Evolutionary conservation across 768 basidiomycete genomes (phyloP).

Genomic region (Coprinopsis cinerea): DNA sequence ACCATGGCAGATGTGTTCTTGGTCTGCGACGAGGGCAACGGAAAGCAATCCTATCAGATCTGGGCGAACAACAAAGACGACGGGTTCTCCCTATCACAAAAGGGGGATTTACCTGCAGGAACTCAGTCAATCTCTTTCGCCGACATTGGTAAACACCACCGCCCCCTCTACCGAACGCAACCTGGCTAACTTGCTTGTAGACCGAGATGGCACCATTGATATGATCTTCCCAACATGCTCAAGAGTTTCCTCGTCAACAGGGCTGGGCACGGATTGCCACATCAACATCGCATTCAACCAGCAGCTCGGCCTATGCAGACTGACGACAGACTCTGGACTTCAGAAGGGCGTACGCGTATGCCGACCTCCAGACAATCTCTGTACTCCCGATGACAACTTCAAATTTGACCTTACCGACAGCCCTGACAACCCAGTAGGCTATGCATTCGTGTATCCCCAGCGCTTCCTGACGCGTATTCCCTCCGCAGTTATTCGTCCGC

Average conservation of each 20-base stretch:
- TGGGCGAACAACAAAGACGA: constrained; percentile 83
- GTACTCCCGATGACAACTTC: constrained; percentile 76
- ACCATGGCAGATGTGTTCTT: constrained; percentile 73
- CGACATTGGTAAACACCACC: constrained; percentile 81
- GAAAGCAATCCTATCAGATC: constrained; percentile 72
- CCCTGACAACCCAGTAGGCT: constrained; percentile 46
- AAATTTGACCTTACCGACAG: constrained; percentile 59
- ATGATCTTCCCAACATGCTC: constrained; percentile 86
- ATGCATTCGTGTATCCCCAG: constrained; percentile 19
- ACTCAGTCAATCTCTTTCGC: constrained; percentile 81
- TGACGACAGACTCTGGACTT: constrained; percentile 41
- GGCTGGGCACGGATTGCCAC: constrained; percentile 69
- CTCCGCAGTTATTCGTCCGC: constrained; percentile 52
- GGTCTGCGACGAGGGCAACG: constrained; percentile 64
- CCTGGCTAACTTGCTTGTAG: constrained; percentile 28
- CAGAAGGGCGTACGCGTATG: constrained; percentile 55
- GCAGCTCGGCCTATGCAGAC: constrained; percentile 77
- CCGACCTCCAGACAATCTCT: constrained; percentile 74
- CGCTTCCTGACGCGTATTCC: not conserved
- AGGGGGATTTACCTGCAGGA: constrained; percentile 67
- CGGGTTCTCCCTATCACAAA: constrained; percentile 66
- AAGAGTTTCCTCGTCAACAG: constrained; percentile 58
- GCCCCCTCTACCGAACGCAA: constrained; percentile 17
- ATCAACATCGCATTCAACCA: constrained; percentile 93
- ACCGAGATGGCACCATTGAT: constrained; percentile 95